Evolutionary conservation across 371 early-diverging fungal species (phyloP).

Genomic region (Mucor velutinosus): DNA sequence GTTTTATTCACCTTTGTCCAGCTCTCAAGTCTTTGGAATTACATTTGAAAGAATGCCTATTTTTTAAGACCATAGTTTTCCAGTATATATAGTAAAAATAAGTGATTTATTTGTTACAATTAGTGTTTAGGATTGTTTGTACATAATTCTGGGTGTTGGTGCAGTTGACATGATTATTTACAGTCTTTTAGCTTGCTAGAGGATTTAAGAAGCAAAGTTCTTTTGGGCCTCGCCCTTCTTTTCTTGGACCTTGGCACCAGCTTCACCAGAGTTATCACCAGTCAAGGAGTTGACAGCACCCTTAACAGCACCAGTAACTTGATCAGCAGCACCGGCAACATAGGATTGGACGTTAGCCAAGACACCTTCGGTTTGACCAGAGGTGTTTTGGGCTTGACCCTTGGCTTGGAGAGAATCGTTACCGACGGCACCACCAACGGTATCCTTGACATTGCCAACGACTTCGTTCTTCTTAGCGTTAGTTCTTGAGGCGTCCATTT

Average conservation of each 20-base stretch:
- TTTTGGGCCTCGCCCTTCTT: conserved; percentile 16
- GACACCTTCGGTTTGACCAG: conserved; percentile 30
- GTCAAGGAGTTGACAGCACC: conserved; percentile 27
- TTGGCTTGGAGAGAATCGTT: conserved; percentile 37
- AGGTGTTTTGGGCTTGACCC: conserved; percentile 34
- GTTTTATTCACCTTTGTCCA: no score
- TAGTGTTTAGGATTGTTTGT: no score
- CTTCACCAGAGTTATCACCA: conserved; percentile 22
- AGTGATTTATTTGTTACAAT: no score
- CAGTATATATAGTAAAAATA: no score
- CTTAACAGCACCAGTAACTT: conserved; percentile 23
- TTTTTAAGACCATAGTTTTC: no score
- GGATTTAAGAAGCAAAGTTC: not conserved
- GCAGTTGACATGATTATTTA: not conserved
- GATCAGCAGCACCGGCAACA: not conserved
- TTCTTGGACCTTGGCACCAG: conserved; percentile 17
- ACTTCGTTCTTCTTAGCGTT: conserved; percentile 34
- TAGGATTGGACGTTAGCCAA: conserved; percentile 11
- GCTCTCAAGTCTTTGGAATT: no score
- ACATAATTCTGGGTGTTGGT: not conserved
- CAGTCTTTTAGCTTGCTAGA: not conserved
- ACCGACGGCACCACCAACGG: conserved; percentile 39
- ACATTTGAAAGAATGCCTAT: no score
- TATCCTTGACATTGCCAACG: conserved; percentile 46
- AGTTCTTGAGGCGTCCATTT: conserved; percentile 16